phyloP scores from a whole-genome alignment of 768 basidiomycete genomes.

The Pisolithus tinctorius region DNA sequence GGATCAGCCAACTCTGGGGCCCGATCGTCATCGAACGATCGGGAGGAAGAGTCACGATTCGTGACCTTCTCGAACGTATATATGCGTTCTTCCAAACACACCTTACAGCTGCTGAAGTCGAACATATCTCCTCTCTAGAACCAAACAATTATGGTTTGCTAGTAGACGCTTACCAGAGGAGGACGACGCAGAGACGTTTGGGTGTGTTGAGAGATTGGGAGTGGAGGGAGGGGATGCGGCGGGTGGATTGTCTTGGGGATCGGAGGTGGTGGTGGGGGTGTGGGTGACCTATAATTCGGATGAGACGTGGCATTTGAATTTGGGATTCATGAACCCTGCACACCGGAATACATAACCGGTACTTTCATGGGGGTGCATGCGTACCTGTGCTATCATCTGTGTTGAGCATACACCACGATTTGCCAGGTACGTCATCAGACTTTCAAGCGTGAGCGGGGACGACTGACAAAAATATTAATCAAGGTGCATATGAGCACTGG shows the following conservation, averaged over 20 bases:
- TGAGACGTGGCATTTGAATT: constrained; percentile 38
- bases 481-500: too few species aligned
- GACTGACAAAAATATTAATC: too few species aligned
- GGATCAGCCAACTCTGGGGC: constrained; percentile 14
- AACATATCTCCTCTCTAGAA: constrained; percentile 11
- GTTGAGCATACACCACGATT: too few species aligned
- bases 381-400: too few species aligned
- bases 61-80: constrained; percentile 42
- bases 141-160: too few species aligned
- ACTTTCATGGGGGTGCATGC: too few species aligned
- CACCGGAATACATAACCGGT: background rate
- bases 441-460: too few species aligned
- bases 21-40: too few species aligned
- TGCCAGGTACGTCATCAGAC: too few species aligned
- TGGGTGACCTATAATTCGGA: constrained; percentile 25
- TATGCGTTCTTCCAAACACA: constrained; percentile 41
- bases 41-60: constrained; percentile 27
- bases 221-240: constrained; percentile 31
- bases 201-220: constrained; percentile 25
- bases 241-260: too few species aligned
- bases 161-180: too few species aligned
- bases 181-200: too few species aligned
- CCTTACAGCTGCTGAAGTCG: constrained; percentile 29
- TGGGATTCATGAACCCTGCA: constrained; percentile 32
- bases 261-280: constrained; percentile 25